These are phyloP conservation scores for Grifola frondosa DNA, from an alignment of 1,284 basidiomycete genomes.

Conservation along the genomic window DNA sequence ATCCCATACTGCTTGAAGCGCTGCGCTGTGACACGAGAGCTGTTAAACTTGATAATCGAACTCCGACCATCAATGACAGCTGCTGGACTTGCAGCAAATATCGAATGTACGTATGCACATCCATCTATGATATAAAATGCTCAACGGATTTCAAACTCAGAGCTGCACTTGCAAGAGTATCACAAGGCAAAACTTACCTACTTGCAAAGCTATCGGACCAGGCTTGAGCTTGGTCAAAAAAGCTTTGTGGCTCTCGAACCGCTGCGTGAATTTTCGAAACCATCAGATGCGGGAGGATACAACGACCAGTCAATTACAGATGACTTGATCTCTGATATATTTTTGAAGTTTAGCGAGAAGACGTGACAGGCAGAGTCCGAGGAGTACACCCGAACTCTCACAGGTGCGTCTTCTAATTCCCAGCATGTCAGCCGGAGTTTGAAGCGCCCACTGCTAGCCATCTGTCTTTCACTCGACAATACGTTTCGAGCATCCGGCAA, in stretches of 20 bases:
- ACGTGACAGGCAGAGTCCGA: background rate
- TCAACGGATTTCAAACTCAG: background rate
- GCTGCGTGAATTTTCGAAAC: background rate
- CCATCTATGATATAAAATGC: background rate
- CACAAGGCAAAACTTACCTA: background rate
- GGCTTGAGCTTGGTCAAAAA: too few species aligned
- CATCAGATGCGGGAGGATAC: background rate
- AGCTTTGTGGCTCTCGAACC: too few species aligned
- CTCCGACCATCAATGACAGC: slow-evolving; percentile 1
- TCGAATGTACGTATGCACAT: background rate
- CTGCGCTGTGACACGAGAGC: background rate
- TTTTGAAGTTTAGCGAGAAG: background rate
- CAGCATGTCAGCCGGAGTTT: too few species aligned
- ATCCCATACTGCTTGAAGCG: slow-evolving; percentile 3
- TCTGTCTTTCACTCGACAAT: slow-evolving; percentile 5
- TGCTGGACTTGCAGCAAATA: background rate
- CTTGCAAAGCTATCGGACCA: too few species aligned
- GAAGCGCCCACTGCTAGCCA: background rate
- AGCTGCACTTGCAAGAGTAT: slow-evolving; percentile 5
- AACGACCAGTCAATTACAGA: background rate
- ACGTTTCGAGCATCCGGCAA: slow-evolving; percentile 5
- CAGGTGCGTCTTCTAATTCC: background rate
- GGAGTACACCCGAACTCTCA: background rate
- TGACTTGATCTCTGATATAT: background rate
- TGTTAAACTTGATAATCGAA: slow-evolving; percentile 2